Percentiles rank a stretch among this genome's conserved stretches.
phyloP scores from a whole-genome alignment of 169 alveolate species.

The Cryptosporidium tyzzeri region DNA sequence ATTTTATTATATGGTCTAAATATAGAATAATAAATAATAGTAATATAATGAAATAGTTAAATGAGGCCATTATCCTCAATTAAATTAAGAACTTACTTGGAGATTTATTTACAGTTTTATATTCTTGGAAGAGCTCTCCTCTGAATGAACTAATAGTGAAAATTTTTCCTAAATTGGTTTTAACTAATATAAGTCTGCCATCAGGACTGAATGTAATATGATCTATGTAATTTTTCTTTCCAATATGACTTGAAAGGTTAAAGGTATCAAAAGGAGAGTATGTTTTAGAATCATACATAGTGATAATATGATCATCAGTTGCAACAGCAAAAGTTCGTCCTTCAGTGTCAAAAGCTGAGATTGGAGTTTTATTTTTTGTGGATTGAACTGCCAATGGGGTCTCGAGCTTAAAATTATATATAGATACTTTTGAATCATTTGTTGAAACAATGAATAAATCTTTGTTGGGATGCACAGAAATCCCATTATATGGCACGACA shows the following conservation, averaged over 20 bases:
- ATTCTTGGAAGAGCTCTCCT: conserved; percentile 62
- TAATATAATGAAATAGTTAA: background rate
- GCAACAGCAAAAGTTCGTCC: conserved; percentile 63
- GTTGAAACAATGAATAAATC: conserved; percentile 38
- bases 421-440: conserved; percentile 36
- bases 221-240: conserved; percentile 13
- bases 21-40: background rate
- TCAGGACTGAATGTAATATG: conserved; percentile 61
- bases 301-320: conserved; percentile 58
- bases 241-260: conserved; percentile 26
- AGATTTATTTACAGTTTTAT: conserved; percentile 25
- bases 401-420: conserved; percentile 56
- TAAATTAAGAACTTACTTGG: conserved; percentile 29
- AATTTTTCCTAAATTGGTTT: conserved; percentile 44
- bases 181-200: conserved; percentile 27
- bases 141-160: conserved; percentile 51
- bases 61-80: background rate
- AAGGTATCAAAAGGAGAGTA: conserved; percentile 53
- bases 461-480: conserved; percentile 43
- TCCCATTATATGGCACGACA: conserved; percentile 19
- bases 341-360: conserved; percentile 60
- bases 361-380: conserved; percentile 47
- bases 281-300: conserved; percentile 62
- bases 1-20: background rate
- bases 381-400: conserved; percentile 36